These are phyloP conservation scores for Nectriaceae sp. DNA, from an alignment of 2,329 filamentous ascomycete genomes.

Conservation along the genomic window DNA sequence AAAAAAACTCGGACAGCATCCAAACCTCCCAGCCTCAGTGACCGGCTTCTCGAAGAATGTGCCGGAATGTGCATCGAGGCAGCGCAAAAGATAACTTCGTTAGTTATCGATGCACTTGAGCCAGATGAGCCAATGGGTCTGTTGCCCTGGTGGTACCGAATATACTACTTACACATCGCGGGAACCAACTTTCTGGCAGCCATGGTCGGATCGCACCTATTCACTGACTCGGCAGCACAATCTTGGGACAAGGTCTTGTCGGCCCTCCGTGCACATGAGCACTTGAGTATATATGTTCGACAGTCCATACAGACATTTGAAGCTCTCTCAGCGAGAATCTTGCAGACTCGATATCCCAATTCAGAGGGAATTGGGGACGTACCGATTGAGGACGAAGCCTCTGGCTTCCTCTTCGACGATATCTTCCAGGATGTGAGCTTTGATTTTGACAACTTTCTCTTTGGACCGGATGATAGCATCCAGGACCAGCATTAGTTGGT, in stretches of 20 bases:
- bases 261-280: constrained; percentile 23
- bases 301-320: constrained; percentile 16
- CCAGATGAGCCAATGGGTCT: constrained; percentile 6
- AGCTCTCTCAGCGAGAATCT: constrained; percentile 1
- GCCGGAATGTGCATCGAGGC: background rate
- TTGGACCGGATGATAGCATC: constrained; percentile 6
- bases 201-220: constrained; percentile 27
- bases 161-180: constrained; percentile 20
- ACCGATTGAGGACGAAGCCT: background rate
- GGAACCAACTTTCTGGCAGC: constrained; percentile 16
- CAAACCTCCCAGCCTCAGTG: background rate
- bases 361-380: background rate
- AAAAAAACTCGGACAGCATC: background rate
- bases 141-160: constrained; percentile 18
- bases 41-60: background rate
- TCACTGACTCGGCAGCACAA: constrained; percentile 23
- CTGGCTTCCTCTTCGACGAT: constrained; percentile 2
- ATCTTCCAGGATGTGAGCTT: constrained; percentile 1
- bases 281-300: constrained; percentile 19
- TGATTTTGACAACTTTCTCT: constrained; percentile 6
- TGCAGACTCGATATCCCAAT: background rate
- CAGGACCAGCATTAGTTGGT: background rate
- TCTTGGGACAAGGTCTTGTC: constrained; percentile 26
- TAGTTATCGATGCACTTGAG: background rate
- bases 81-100: background rate